phyloP scores from a whole-genome alignment of 1,139 yeast species.

The Lodderomyces pseudojiufengensis region DNA sequence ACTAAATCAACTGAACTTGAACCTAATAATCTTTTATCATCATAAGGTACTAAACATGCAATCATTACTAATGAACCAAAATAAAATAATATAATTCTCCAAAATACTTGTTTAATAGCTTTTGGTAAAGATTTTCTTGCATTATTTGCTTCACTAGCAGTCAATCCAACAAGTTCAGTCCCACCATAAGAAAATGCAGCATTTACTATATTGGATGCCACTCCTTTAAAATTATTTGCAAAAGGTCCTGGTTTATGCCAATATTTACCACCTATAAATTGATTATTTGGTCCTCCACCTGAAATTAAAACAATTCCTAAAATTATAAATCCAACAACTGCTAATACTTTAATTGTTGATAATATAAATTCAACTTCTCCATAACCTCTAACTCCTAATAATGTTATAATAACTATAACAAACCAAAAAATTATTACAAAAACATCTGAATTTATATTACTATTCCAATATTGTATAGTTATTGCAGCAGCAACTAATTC shows the following conservation, averaged over 20 bases:
- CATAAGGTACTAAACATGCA: conserved; percentile 36
- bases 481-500: conserved; percentile 42
- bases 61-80: conserved; percentile 37
- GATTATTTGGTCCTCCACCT: conserved; percentile 39
- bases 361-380: conserved; percentile 45
- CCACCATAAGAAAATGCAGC: conserved; percentile 45
- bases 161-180: conserved; percentile 39
- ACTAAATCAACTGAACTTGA: conserved; percentile 26
- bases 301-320: conserved; percentile 39
- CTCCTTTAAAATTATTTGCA: conserved; percentile 43
- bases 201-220: conserved; percentile 37
- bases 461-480: conserved; percentile 39
- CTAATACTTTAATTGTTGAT: conserved; percentile 34
- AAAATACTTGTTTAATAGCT: conserved; percentile 44
- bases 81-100: conserved; percentile 43
- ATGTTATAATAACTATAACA: conserved; percentile 32
- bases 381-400: conserved; percentile 41
- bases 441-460: conserved; percentile 33
- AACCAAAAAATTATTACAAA: conserved; percentile 40
- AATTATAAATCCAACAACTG: conserved; percentile 40
- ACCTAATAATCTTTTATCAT: conserved; percentile 27
- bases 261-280: conserved; percentile 35
- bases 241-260: conserved; percentile 44
- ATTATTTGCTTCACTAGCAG: conserved; percentile 41
- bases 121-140: conserved; percentile 37